Percentiles rank a stretch among this genome's conserved stretches.
Conservation (phyloP, 2,329 filamentous ascomycete genomes). For the Neofusicoccum ribis region DNA sequence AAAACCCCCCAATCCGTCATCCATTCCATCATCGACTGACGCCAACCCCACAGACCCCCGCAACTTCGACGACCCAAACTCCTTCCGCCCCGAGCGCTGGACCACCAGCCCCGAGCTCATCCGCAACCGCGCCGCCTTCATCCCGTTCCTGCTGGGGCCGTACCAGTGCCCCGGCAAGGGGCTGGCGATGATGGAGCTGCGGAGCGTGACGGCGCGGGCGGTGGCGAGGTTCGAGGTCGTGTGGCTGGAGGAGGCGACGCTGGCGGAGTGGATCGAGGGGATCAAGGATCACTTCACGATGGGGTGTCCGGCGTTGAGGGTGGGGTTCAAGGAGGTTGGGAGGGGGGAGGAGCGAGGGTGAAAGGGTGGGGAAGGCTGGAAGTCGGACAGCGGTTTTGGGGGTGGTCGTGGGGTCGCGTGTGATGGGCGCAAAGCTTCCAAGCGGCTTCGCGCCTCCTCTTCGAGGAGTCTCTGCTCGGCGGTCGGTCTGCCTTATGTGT, state of each 20-base stretch:
- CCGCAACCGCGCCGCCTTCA: background rate
- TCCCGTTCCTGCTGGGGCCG: background rate
- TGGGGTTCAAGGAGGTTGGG: background rate
- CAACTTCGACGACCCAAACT: slow-evolving; percentile 7
- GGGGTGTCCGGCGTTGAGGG: slow-evolving; percentile 12
- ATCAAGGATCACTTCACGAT: slow-evolving; percentile 31
- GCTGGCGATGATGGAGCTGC: slow-evolving; percentile 16
- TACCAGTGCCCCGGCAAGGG: slow-evolving; percentile 11
- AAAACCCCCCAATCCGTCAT: no score
- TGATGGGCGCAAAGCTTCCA: no score
- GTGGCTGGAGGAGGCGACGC: slow-evolving; percentile 25
- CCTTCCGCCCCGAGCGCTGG: slow-evolving; percentile 15
- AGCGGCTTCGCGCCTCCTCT: no score
- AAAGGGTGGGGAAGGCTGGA: no score
- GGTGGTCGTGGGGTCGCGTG: no score
- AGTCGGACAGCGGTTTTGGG: no score
- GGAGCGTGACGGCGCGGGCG: background rate
- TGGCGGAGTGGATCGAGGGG: slow-evolving; percentile 25
- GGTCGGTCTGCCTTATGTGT: no score
- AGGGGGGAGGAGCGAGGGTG: background rate
- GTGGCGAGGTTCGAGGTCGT: slow-evolving; percentile 20
- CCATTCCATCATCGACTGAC: background rate
- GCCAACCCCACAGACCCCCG: background rate
- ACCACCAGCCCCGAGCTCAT: background rate
- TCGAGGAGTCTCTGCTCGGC: no score